Base-by-base conservation (phyloP, 2,329 filamentous ascomycete genomes). In the Ampelomyces quisqualis region DNA sequence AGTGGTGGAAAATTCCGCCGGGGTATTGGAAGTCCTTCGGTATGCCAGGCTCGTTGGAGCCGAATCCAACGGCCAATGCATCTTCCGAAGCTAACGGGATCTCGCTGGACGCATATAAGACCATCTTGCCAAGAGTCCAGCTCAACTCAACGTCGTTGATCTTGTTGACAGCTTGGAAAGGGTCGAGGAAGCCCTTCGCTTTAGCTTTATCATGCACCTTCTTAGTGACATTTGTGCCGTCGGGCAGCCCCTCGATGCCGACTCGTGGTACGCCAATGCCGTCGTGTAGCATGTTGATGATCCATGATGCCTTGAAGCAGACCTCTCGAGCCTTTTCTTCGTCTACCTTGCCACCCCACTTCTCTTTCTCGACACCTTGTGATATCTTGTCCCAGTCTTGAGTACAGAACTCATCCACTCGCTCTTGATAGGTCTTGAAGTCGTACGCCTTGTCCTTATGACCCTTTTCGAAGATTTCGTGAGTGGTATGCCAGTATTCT, bases 401-500 rank as follows among this genome's bases (percentile, higher is more conserved):
- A 30, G 80, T 84, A 67, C 93, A 98, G 60, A 95, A 97, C 5
- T 88, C 80, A 46, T 84, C 78, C 4, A 97, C 93, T 23, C 85
- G 82, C 49, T 85, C 77, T 62, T 97, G 90, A 58, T 97, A 98
- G 0, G 86, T 90, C 47, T 84, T 80, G 54, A 95, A 88, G 60
- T 97, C 90, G 66, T 97, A 98, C 0, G 87, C 82, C 53, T 88
- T 85, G 54, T 83, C 79, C 19, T 87, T 85, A 50, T 88, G 82
- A 3, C 82, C 82, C 74, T 81, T 80, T 45, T 85, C 80, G 53
- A 98, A 97, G 2, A 97, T 85, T 39, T 93, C 90, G 58, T 98
- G 93, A 0, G 93, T 98, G 0, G 91, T 95, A 67, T 98, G 93
- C 91, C 93, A 98, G 70, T 95, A 98, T 64, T 98, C 93, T 1